Evolutionary conservation across 805 yeast genomes (phyloP), one percentile per base, ranked within the genome.

Genomic region (Peterozyma xylosa): DNA sequence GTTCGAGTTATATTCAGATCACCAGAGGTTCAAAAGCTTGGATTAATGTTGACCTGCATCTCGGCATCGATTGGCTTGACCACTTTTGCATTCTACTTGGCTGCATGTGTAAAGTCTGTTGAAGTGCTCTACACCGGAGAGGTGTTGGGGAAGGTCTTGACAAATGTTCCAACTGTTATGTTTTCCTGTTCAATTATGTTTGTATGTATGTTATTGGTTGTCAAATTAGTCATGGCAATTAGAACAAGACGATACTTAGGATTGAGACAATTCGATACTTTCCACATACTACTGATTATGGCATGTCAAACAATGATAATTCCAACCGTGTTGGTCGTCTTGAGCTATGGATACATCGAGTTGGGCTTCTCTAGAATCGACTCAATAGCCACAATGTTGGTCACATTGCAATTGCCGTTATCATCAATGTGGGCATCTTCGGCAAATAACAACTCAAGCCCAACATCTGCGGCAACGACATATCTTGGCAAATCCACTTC

Each of bases 341-440:
- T 80, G 32, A 75, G 82, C 17, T 63, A 59, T 46, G 43, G 50
- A 18, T 74, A 73, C 44, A 64, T 72, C 2, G 54, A 67, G 30
- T 53, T 62, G 17, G 44, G 60, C 18, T 52, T 54, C 37, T 51
- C 53, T 39, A 50, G 62, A 18, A 48, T 79, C 50, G 58, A 73
- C 18, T 71, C 82, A 3, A 55, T 85, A 29, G 78, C 86, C 2
- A 64, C 78, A 2, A 65, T 85, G 18, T 52, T 88, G 5, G 80
- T 84, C 15, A 82, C 84, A 0, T 56, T 86, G 27, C 84, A 90
- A 3, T 66, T 89, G 43, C 96, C 96, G 1, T 61, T 90, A 40
- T 79, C 96, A 0, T 78, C 96, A 0, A 74, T 89, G 74, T 89
- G 97, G 97, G 95, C 96, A 0, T 67, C 82, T 3, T 68, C 88